Percentiles rank a stretch among this genome's conserved stretches.
phyloP scores from a whole-genome alignment of 441 rosid species.

The Gossypium trilobum region DNA sequence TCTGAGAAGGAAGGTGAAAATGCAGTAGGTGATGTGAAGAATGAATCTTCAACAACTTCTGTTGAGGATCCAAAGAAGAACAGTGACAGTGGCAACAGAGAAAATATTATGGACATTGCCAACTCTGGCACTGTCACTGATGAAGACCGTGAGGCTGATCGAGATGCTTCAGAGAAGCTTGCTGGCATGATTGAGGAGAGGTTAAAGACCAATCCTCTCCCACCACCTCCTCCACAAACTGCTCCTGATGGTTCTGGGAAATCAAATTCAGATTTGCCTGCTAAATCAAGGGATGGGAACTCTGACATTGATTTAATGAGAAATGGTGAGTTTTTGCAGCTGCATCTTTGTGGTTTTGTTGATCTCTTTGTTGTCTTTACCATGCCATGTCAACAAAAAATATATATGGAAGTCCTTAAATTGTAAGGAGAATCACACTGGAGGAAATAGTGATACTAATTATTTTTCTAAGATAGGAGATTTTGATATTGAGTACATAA shows the following conservation, averaged over 20 bases:
- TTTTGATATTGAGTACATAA: conserved; percentile 9
- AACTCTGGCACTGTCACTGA: conserved; percentile 66
- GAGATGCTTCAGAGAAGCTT: conserved; percentile 64
- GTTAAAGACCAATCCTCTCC: conserved; percentile 69
- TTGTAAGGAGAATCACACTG: neutral
- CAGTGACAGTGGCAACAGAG: conserved; percentile 41
- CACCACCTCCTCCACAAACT: conserved; percentile 66
- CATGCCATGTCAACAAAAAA: conserved; percentile 1
- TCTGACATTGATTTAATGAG: conserved; percentile 38
- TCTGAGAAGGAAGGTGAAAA: conserved; percentile 41
- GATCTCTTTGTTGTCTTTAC: neutral
- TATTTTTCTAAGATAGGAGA: neutral
- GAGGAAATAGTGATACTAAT: neutral
- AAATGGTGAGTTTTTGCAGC: conserved; percentile 39
- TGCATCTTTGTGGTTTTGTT: neutral
- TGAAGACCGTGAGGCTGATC: conserved; percentile 76
- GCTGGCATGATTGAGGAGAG: conserved; percentile 70
- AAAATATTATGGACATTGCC: conserved; percentile 46
- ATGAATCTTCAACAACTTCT: conserved; percentile 27
- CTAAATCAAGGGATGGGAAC: conserved; percentile 64
- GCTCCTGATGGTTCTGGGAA: conserved; percentile 43
- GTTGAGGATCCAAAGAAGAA: conserved; percentile 42
- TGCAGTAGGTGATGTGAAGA: conserved; percentile 33
- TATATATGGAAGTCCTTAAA: neutral
- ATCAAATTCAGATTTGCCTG: conserved; percentile 40